Evolutionary conservation across 345 rosid species (phyloP).

Genomic region (Heritiera fomes): DNA sequence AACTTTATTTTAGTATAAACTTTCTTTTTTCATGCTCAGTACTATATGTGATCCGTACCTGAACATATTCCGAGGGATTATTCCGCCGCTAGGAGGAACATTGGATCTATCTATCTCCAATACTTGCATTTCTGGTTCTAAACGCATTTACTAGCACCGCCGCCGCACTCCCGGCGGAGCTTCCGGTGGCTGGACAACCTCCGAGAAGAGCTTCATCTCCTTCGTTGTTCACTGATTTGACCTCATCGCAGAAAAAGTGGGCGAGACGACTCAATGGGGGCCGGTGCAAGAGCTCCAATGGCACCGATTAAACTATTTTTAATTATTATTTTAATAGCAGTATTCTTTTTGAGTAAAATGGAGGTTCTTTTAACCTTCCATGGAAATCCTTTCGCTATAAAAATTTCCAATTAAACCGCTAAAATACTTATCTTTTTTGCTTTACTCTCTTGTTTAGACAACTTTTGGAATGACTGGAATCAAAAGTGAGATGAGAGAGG

Average conservation of each 20-base stretch:
- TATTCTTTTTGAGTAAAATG: not conserved
- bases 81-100: constrained; percentile 88
- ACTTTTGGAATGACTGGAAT: not conserved
- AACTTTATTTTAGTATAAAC: not conserved
- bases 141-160: constrained; percentile 83
- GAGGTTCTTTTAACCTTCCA: not conserved
- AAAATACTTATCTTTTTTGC: not conserved
- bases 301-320: constrained; percentile 20
- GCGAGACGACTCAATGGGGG: constrained; percentile 54
- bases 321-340: no score
- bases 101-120: constrained; percentile 86
- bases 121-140: constrained; percentile 79
- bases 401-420: not conserved
- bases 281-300: constrained; percentile 31
- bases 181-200: constrained; percentile 45
- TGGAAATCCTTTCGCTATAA: not conserved
- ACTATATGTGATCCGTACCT: constrained; percentile 91
- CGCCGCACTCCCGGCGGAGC: constrained; percentile 80
- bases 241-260: constrained; percentile 66
- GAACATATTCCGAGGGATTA: constrained; percentile 90
- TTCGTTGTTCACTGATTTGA: constrained; percentile 20
- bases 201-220: constrained; percentile 27
- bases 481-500: not conserved
- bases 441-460: no score
- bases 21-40: constrained; percentile 34